These are phyloP conservation scores for Phytophthora hibernalis DNA, from an alignment of 352 stramenopile species.

Conservation along the genomic window DNA sequence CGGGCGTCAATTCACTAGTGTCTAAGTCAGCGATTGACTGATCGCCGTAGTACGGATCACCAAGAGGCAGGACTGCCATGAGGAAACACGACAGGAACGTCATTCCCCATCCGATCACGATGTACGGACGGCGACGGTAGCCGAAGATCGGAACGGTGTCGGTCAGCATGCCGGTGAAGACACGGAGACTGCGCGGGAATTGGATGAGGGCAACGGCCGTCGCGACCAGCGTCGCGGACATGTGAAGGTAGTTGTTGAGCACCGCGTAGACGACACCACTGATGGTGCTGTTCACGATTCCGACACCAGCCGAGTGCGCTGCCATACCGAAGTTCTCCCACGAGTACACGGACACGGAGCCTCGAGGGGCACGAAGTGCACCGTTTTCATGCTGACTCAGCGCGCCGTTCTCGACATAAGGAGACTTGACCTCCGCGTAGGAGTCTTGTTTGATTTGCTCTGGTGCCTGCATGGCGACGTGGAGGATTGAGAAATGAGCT, in stretches of 20 bases:
- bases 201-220: constrained; percentile 58
- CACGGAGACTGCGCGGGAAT: constrained; percentile 56
- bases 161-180: constrained; percentile 77
- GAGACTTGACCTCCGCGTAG: constrained; percentile 42
- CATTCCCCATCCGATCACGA: constrained; percentile 72
- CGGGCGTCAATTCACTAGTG: constrained; percentile 32
- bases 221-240: constrained; percentile 56
- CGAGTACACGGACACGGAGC: constrained; percentile 51
- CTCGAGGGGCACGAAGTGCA: constrained; percentile 38
- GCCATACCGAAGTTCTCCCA: constrained; percentile 55
- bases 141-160: constrained; percentile 84
- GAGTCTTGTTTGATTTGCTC: constrained; percentile 42
- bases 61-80: constrained; percentile 57
- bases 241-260: constrained; percentile 72
- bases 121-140: constrained; percentile 84
- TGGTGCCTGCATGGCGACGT: constrained; percentile 27
- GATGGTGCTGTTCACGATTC: constrained; percentile 57
- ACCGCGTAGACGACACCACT: constrained; percentile 61
- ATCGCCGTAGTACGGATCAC: constrained; percentile 58
- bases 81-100: constrained; percentile 47
- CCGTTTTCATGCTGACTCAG: constrained; percentile 39
- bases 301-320: constrained; percentile 51
- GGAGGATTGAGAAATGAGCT: constrained; percentile 35
- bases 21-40: constrained; percentile 41
- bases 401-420: constrained; percentile 25